Evolutionary conservation across 2,329 filamentous ascomycete genomes (phyloP).

Genomic region (Cladosporium velox): DNA sequence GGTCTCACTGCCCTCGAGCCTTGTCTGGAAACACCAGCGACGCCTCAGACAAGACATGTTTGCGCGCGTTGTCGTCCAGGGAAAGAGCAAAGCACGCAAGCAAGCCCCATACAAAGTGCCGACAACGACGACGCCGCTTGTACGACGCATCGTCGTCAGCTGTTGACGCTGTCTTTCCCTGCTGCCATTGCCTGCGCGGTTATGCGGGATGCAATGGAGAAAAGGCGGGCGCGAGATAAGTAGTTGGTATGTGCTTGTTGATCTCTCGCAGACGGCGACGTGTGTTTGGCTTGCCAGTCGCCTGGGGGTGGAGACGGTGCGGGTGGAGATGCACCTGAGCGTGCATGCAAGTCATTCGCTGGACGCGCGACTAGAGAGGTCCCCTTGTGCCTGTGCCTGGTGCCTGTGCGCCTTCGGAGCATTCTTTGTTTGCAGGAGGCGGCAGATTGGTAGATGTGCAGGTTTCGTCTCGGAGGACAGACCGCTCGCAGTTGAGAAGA

Average conservation of each 20-base stretch:
- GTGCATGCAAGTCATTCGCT: slow-evolving; percentile 20
- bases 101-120: slow-evolving; percentile 3
- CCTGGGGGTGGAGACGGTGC: slow-evolving; percentile 2
- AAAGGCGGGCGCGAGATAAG: neutral
- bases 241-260: slow-evolving; percentile 12
- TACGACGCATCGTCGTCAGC: slow-evolving; percentile 17
- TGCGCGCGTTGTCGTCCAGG: slow-evolving; percentile 1
- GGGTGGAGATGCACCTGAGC: neutral
- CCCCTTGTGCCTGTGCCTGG: neutral
- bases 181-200: neutral
- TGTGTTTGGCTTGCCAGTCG: slow-evolving; percentile 2
- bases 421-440: slow-evolving; percentile 1
- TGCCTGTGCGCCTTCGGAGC: neutral
- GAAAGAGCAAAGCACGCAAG: neutral
- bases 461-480: slow-evolving; percentile 13
- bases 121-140: slow-evolving; percentile 4
- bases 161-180: neutral
- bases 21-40: slow-evolving; percentile 12
- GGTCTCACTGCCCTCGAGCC: slow-evolving; percentile 7
- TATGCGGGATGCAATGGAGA: slow-evolving; percentile 11
- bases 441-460: neutral
- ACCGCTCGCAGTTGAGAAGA: slow-evolving; percentile 2
- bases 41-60: slow-evolving; percentile 5
- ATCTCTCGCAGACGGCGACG: slow-evolving; percentile 9
- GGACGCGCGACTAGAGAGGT: neutral